A percentile compares a stretch with the other conserved stretches of the same genome.
Evolutionary conservation across 2,329 filamentous ascomycete species (phyloP).

Genomic region (Pseudogymnoascus destructans): DNA sequence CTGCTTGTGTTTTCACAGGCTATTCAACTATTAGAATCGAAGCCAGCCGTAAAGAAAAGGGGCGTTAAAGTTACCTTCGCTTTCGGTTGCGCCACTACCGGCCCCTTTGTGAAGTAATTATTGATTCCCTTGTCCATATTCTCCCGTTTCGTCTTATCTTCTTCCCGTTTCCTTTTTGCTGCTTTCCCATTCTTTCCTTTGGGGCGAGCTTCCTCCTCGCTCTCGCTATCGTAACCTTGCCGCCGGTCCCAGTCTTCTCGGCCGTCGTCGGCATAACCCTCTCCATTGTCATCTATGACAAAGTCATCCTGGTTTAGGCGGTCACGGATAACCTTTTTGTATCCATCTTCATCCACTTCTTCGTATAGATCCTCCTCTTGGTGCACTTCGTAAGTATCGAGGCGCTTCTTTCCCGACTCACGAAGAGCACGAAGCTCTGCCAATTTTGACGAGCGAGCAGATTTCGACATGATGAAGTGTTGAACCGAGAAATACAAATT

Average conservation of each 20-base stretch:
- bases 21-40: constrained; percentile 28
- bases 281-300: constrained; percentile 95
- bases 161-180: constrained; percentile 81
- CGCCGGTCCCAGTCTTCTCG: constrained; percentile 79
- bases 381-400: constrained; percentile 75
- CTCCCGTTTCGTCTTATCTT: constrained; percentile 72
- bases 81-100: constrained; percentile 54
- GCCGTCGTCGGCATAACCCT: constrained; percentile 92
- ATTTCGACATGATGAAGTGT: constrained; percentile 24
- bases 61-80: constrained; percentile 50
- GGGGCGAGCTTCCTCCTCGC: constrained; percentile 47
- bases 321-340: constrained; percentile 87
- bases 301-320: constrained; percentile 92
- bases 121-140: constrained; percentile 85
- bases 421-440: constrained; percentile 76
- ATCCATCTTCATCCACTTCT: constrained; percentile 90
- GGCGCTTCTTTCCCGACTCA: constrained; percentile 79
- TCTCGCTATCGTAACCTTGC: constrained; percentile 58
- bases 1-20: constrained; percentile 70
- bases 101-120: constrained; percentile 82
- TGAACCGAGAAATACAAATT: not conserved
- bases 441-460: constrained; percentile 33
- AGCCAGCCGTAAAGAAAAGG: constrained; percentile 12
- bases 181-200: constrained; percentile 38
- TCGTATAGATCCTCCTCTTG: constrained; percentile 82